A percentile compares a stretch with the other conserved stretches of the same genome.
Conservation (phyloP, 108 stramenopile species). For the Discostella pseudostelligera region DNA sequence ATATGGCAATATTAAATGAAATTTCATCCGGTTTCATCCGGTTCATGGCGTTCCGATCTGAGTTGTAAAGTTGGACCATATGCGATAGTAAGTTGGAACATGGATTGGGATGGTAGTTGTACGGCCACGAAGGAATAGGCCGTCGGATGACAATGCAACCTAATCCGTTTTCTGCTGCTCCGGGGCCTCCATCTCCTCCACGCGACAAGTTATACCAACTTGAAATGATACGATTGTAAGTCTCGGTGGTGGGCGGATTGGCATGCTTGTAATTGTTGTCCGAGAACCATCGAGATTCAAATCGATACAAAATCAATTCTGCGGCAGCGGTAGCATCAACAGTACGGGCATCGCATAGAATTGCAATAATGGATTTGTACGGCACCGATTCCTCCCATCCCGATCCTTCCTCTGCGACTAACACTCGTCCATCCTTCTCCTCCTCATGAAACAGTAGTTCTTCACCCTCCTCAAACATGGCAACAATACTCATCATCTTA, state of each 20-base stretch:
- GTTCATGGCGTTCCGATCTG: constrained; percentile 2
- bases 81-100: constrained; percentile 33
- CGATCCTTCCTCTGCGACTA: background rate
- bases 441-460: background rate
- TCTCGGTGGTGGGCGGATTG: constrained; percentile 33
- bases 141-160: background rate
- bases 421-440: background rate
- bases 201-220: constrained; percentile 22
- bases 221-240: constrained; percentile 39
- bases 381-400: constrained; percentile 5
- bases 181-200: background rate
- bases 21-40: constrained; percentile 35
- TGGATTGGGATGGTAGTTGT: constrained; percentile 25
- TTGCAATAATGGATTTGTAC: constrained; percentile 37
- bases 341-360: constrained; percentile 27
- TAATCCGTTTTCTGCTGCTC: too few species aligned
- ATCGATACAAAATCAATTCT: constrained; percentile 29
- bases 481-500: constrained; percentile 13
- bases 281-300: constrained; percentile 14
- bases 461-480: constrained; percentile 18
- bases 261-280: constrained; percentile 4
- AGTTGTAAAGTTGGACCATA: constrained; percentile 24
- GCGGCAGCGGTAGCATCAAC: constrained; percentile 32
- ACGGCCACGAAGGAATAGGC: background rate
- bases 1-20: constrained; percentile 34